These are phyloP conservation scores for Wickerhamomyces sp. DNA, from an alignment of 1,139 yeast species.

Conservation along the genomic window DNA sequence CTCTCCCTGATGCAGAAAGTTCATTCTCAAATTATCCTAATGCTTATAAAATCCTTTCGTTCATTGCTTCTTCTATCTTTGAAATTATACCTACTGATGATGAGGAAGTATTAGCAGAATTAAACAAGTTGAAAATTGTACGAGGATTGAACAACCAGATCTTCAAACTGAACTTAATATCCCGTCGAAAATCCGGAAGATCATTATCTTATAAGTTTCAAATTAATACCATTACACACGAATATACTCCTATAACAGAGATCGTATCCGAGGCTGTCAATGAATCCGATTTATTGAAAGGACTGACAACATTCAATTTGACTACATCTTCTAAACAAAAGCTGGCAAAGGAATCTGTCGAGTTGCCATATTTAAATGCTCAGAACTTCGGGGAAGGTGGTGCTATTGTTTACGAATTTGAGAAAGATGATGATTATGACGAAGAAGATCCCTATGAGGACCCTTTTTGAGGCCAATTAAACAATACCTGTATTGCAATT, in stretches of 20 bases:
- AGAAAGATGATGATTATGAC: slow-evolving; percentile 82
- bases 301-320: slow-evolving; percentile 82
- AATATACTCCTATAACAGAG: slow-evolving; percentile 37
- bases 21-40: slow-evolving; percentile 45
- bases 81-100: slow-evolving; percentile 52
- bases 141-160: slow-evolving; percentile 42
- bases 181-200: slow-evolving; percentile 82
- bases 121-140: slow-evolving; percentile 46
- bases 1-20: slow-evolving; percentile 34
- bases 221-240: slow-evolving; percentile 50
- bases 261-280: slow-evolving; percentile 28
- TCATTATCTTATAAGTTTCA: slow-evolving; percentile 53
- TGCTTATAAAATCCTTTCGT: slow-evolving; percentile 45
- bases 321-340: slow-evolving; percentile 72
- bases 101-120: slow-evolving; percentile 43
- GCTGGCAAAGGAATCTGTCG: slow-evolving; percentile 77
- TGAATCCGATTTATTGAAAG: slow-evolving; percentile 49
- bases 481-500: no score
- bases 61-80: slow-evolving; percentile 69
- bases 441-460: slow-evolving; percentile 98
- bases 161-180: slow-evolving; percentile 52
- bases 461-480: slow-evolving; percentile 54
- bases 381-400: slow-evolving; percentile 78
- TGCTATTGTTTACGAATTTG: slow-evolving; percentile 91
- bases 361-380: slow-evolving; percentile 84